These are phyloP conservation scores for Kuraishia capsulata DNA, from an alignment of 805 yeast genomes.

Conservation along the genomic window DNA sequence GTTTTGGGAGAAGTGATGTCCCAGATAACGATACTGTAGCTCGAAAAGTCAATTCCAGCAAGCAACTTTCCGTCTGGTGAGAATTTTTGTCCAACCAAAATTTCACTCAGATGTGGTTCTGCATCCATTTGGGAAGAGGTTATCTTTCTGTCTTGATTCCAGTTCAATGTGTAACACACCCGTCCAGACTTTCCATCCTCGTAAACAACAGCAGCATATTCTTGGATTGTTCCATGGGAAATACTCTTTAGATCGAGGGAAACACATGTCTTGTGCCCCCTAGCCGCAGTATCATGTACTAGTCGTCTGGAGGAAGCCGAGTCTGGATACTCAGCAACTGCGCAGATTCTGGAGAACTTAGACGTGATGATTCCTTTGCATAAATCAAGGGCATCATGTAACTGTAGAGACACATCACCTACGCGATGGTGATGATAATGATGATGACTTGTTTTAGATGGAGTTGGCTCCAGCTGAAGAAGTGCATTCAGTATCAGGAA, in stretches of 20 bases:
- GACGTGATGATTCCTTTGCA: not conserved
- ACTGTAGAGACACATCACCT: not conserved
- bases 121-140: constrained; percentile 3
- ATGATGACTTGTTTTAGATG: not conserved
- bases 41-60: constrained; percentile 11
- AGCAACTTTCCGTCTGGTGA: constrained; percentile 9
- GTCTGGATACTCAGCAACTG: no score
- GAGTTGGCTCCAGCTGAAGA: not conserved
- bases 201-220: not conserved
- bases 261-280: not conserved
- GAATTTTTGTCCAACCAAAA: constrained; percentile 10
- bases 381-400: not conserved
- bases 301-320: not conserved
- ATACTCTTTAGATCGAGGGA: not conserved
- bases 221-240: not conserved
- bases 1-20: not conserved
- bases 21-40: constrained; percentile 14
- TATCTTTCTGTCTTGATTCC: not conserved
- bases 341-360: not conserved
- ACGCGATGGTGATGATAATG: not conserved
- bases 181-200: not conserved
- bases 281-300: not conserved
- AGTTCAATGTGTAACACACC: not conserved
- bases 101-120: constrained; percentile 5
- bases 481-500: not conserved